Conservation (phyloP, 2,329 filamentous ascomycete species). For the Colletotrichum liaoningense region DNA sequence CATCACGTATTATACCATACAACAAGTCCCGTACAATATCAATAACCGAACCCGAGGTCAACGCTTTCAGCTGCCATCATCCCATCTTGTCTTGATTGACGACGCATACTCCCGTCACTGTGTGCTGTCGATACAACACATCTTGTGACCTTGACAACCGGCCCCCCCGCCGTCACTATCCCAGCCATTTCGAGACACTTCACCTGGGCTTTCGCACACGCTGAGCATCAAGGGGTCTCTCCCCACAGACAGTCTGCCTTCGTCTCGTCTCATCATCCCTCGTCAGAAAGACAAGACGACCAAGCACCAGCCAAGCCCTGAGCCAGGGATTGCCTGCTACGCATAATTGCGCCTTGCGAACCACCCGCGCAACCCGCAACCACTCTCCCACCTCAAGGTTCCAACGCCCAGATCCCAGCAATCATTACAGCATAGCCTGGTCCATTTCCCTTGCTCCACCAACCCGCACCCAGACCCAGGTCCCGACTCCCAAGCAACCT, state of each 20-base stretch:
- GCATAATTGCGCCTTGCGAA: constrained; percentile 13
- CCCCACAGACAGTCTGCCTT: constrained; percentile 33
- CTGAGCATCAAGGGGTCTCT: constrained; percentile 32
- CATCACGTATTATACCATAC: neutral
- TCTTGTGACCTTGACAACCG: constrained; percentile 26
- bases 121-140: neutral
- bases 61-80: neutral
- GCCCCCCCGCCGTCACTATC: constrained; percentile 23
- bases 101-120: constrained; percentile 7
- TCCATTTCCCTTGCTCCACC: constrained; percentile 21
- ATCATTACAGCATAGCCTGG: constrained; percentile 20
- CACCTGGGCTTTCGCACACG: constrained; percentile 27
- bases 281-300: constrained; percentile 29
- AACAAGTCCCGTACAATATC: neutral
- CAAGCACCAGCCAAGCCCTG: constrained; percentile 31
- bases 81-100: neutral
- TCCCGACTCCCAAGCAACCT: neutral
- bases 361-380: neutral
- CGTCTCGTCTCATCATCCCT: constrained; percentile 35
- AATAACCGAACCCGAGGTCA: neutral
- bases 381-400: neutral
- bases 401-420: constrained; percentile 2
- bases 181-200: constrained; percentile 31
- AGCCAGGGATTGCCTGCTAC: constrained; percentile 31
- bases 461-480: neutral